A percentile compares a stretch with the other conserved stretches of the same genome.
These are phyloP conservation scores for Colletotrichum filicis DNA, from an alignment of 2,329 filamentous ascomycete species.

Conservation along the genomic window DNA sequence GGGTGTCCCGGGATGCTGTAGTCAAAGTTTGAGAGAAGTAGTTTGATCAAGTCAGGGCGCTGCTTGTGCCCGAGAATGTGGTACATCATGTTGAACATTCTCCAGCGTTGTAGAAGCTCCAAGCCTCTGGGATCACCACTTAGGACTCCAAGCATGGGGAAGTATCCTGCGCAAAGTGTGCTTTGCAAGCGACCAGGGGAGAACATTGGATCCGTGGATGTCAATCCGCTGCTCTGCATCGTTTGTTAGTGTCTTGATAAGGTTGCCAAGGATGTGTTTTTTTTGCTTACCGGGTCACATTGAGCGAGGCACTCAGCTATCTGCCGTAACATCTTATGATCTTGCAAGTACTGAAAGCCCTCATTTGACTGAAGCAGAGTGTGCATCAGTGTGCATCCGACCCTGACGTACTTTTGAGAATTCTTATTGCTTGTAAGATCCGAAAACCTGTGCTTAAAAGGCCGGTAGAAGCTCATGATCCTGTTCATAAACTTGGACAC, in stretches of 20 bases:
- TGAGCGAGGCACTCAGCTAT: conserved; percentile 96
- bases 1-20: conserved; percentile 91
- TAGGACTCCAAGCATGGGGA: conserved; percentile 88
- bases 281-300: conserved; percentile 79
- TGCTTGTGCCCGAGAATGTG: conserved; percentile 94
- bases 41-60: conserved; percentile 89
- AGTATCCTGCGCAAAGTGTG: conserved; percentile 92
- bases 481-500: conserved; percentile 97
- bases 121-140: conserved; percentile 86
- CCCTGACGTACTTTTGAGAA: conserved; percentile 92
- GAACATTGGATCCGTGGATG: conserved; percentile 89
- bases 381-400: conserved; percentile 88
- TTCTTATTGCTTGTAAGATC: conserved; percentile 90
- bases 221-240: conserved; percentile 73
- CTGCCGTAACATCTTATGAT: conserved; percentile 93
- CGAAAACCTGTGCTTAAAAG: conserved; percentile 96
- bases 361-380: conserved; percentile 87
- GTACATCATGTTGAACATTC: conserved; percentile 99
- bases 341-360: conserved; percentile 84
- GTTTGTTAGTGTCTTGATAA: conserved; percentile 5
- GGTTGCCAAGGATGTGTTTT: neutral
- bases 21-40: conserved; percentile 90
- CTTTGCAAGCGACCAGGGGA: conserved; percentile 85
- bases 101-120: conserved; percentile 93
- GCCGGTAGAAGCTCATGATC: conserved; percentile 92